Evolutionary conservation across 768 basidiomycete genomes (phyloP).

Genomic region (Grammothele lineata): DNA sequence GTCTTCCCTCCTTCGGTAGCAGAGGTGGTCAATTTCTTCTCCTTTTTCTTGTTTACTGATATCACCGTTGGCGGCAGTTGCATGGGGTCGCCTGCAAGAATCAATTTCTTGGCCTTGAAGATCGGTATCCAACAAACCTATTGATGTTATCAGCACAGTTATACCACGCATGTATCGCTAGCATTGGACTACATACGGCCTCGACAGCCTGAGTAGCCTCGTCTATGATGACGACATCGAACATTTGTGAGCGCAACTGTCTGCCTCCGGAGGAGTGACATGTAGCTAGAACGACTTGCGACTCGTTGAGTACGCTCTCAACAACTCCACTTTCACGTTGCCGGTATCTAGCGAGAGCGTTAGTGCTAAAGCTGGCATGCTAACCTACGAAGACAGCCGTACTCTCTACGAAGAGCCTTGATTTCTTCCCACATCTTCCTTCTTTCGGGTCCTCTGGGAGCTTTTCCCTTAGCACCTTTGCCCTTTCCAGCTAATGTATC

Average conservation of each 20-base stretch:
- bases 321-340: constrained; percentile 85
- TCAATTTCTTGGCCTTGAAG: constrained; percentile 84
- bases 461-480: constrained; percentile 69
- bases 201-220: constrained; percentile 97
- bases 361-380: no score
- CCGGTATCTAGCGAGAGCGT: constrained; percentile 88
- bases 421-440: constrained; percentile 88
- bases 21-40: constrained; percentile 1
- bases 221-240: constrained; percentile 95
- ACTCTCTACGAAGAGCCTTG: constrained; percentile 88
- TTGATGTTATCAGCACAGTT: no score
- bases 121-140: constrained; percentile 96
- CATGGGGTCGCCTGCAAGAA: constrained; percentile 92
- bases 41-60: constrained; percentile 45
- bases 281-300: constrained; percentile 84
- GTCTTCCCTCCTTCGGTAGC: no score
- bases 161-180: no score
- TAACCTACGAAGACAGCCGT: constrained; percentile 23
- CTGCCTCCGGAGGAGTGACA: constrained; percentile 91
- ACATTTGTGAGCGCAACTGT: constrained; percentile 70
- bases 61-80: constrained; percentile 94
- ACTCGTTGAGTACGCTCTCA: constrained; percentile 48
- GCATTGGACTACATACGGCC: constrained; percentile 74
- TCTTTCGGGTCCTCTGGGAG: constrained; percentile 66
- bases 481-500: constrained; percentile 65